A percentile compares a stretch with the other conserved stretches of the same genome.
These are phyloP conservation scores for Meira nashicola DNA, from an alignment of 1,284 basidiomycete species.

Conservation along the genomic window DNA sequence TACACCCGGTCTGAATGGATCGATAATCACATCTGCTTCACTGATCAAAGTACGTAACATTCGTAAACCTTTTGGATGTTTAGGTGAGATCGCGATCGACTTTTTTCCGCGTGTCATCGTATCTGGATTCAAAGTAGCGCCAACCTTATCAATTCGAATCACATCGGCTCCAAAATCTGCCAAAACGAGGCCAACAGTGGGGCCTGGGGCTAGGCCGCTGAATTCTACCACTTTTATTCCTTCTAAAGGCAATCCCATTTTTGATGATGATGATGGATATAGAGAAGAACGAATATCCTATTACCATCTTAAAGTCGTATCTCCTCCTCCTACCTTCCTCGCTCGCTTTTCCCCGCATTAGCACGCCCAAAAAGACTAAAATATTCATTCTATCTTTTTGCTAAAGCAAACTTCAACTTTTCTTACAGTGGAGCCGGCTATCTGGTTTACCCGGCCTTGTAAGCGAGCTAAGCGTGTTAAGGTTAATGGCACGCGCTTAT, in stretches of 20 bases:
- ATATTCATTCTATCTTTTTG: too few relatives aligned
- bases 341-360: too few relatives aligned
- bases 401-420: too few relatives aligned
- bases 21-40: slow-evolving; percentile 72
- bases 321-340: not conserved
- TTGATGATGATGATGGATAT: not conserved
- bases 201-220: slow-evolving; percentile 76
- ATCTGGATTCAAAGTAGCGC: slow-evolving; percentile 39
- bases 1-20: slow-evolving; percentile 76
- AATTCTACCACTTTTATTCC: slow-evolving; percentile 59
- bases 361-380: too few relatives aligned
- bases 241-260: slow-evolving; percentile 10
- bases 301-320: not conserved
- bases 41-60: slow-evolving; percentile 63
- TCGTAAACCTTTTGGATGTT: slow-evolving; percentile 62
- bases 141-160: slow-evolving; percentile 67
- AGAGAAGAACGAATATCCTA: not conserved
- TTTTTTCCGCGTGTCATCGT: slow-evolving; percentile 67
- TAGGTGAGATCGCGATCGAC: slow-evolving; percentile 67
- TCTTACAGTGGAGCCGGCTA: too few relatives aligned
- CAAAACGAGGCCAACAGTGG: slow-evolving; percentile 69
- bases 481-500: too few relatives aligned
- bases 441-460: too few relatives aligned
- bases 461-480: too few relatives aligned
- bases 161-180: slow-evolving; percentile 77